These are phyloP conservation scores for Fraxinus pennsylvanica DNA, from an alignment of 257 asterid genomes.

Conservation along the genomic window DNA sequence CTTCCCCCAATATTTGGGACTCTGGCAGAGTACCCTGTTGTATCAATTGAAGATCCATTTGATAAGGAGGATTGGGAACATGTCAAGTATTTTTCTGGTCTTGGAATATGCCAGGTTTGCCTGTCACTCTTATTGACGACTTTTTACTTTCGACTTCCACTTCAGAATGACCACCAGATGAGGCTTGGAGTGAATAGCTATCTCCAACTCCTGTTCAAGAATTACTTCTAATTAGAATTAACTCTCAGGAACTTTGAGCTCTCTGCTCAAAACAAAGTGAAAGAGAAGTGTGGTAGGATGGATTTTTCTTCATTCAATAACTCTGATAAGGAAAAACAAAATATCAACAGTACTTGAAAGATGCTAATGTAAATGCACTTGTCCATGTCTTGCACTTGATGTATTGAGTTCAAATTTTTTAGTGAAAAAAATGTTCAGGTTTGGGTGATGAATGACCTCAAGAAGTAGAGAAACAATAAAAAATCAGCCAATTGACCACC, in stretches of 20 bases:
- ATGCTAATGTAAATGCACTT: not conserved
- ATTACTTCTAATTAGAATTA: conserved; percentile 9
- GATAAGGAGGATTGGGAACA: conserved; percentile 99
- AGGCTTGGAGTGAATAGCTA: conserved; percentile 1
- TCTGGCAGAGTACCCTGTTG: conserved; percentile 77
- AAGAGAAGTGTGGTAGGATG: not conserved
- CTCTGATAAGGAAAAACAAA: not conserved
- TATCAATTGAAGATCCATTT: conserved; percentile 95
- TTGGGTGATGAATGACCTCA: not conserved
- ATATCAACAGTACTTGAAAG: not conserved
- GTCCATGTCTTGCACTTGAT: not conserved
- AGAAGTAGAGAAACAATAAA: not conserved
- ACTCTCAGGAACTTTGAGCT: not conserved
- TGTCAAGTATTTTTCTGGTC: conserved; percentile 64
- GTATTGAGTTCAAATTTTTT: not conserved
- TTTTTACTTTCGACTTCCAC: conserved; percentile 19
- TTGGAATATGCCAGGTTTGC: conserved; percentile 88
- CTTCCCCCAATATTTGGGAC: conserved; percentile 22
- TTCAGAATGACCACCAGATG: not conserved
- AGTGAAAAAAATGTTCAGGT: not conserved
- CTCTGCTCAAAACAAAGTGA: conserved; percentile 2
- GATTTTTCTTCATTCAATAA: not conserved
- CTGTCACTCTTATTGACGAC: conserved; percentile 27
- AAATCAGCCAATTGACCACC: not conserved
- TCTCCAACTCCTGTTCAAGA: not conserved